A percentile compares a stretch with the other conserved stretches of the same genome.
Conservation (phyloP, 2,329 filamentous ascomycete species). For the Zymoseptoria passerinii region DNA sequence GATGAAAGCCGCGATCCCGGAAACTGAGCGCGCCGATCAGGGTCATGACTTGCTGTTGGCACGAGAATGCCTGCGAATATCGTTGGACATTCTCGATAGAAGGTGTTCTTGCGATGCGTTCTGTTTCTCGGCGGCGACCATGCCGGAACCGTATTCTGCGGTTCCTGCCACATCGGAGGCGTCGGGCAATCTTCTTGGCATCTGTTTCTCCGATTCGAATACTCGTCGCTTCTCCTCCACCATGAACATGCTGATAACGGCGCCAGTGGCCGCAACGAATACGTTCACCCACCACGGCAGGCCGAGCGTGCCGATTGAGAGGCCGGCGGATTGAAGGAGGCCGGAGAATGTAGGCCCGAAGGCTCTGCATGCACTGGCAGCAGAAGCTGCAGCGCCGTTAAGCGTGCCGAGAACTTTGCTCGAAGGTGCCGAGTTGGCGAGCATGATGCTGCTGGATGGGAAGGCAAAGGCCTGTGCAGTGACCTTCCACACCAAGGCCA, state of each 20-base stretch:
- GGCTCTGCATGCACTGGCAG: slow-evolving; percentile 78
- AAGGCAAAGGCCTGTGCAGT: slow-evolving; percentile 87
- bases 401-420: slow-evolving; percentile 80
- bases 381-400: slow-evolving; percentile 86
- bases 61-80: slow-evolving; percentile 16
- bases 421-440: slow-evolving; percentile 80
- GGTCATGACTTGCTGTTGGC: slow-evolving; percentile 17
- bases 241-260: slow-evolving; percentile 66
- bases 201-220: slow-evolving; percentile 23
- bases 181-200: slow-evolving; percentile 9
- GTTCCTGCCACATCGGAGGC: slow-evolving; percentile 15
- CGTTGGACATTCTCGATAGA: slow-evolving; percentile 18
- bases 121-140: slow-evolving; percentile 20
- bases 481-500: slow-evolving; percentile 81
- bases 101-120: slow-evolving; percentile 21
- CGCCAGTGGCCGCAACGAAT: slow-evolving; percentile 65
- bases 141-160: slow-evolving; percentile 16
- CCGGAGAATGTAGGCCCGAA: slow-evolving; percentile 86
- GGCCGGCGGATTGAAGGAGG: slow-evolving; percentile 70
- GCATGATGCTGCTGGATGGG: slow-evolving; percentile 78
- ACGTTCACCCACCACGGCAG: slow-evolving; percentile 91
- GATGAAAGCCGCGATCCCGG: neutral
- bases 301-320: slow-evolving; percentile 73
- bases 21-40: neutral
- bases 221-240: slow-evolving; percentile 26